phyloP scores from a whole-genome alignment of 2,329 filamentous ascomycete genomes.

The Erysiphe pulchra region DNA sequence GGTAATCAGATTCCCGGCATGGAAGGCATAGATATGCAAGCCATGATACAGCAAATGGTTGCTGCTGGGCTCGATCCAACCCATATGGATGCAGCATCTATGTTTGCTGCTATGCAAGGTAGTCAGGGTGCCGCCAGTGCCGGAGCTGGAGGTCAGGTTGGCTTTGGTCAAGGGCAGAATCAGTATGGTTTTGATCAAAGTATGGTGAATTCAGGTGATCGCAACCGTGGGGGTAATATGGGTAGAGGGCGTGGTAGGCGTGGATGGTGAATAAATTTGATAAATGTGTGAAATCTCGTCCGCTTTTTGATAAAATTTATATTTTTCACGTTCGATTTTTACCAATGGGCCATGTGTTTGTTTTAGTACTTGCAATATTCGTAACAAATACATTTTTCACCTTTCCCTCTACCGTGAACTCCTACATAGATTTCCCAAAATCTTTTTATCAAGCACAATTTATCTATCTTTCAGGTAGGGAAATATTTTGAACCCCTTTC shows the following conservation, averaged over 20 bases:
- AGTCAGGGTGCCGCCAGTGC: slow-evolving; percentile 15
- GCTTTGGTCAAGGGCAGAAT: slow-evolving; percentile 17
- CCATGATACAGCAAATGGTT: slow-evolving; percentile 48
- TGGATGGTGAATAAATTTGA: slow-evolving; percentile 3
- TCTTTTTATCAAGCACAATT: no score
- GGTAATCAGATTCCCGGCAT: slow-evolving; percentile 23
- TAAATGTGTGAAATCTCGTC: no score
- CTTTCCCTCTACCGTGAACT: no score
- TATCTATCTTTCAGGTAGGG: no score
- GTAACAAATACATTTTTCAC: no score
- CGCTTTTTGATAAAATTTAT: no score
- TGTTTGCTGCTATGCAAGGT: slow-evolving; percentile 33
- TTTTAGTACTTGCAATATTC: no score
- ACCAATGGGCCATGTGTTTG: no score
- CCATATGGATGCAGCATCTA: slow-evolving; percentile 37
- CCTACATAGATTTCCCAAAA: no score
- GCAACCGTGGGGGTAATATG: slow-evolving; percentile 12
- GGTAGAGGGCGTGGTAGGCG: slow-evolving; percentile 12
- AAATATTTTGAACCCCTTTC: no score
- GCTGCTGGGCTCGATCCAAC: slow-evolving; percentile 35
- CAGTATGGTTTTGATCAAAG: slow-evolving; percentile 13
- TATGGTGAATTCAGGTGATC: slow-evolving; percentile 7
- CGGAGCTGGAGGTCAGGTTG: slow-evolving; percentile 24
- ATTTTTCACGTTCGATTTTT: no score
- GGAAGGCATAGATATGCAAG: slow-evolving; percentile 44